Evolutionary conservation across 2,329 filamentous ascomycete genomes (phyloP).

Genomic region (Diaporthe aspalathi): DNA sequence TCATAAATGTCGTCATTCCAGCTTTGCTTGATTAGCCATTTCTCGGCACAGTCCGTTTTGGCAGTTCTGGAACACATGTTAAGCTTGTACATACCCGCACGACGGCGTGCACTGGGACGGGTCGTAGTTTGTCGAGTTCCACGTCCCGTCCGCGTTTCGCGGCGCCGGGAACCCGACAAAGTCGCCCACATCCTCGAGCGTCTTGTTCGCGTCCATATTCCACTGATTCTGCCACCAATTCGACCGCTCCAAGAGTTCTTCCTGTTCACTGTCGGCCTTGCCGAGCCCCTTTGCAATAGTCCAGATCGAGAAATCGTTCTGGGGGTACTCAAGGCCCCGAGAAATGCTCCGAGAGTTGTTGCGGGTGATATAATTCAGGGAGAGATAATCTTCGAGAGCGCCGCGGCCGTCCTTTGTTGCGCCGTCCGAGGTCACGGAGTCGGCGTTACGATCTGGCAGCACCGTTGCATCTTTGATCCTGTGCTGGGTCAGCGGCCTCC

Average conservation of each 20-base stretch:
- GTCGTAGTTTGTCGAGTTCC: conserved; percentile 30
- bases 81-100: conserved; percentile 4
- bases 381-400: conserved; percentile 64
- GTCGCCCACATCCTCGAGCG: conserved; percentile 3
- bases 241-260: conserved; percentile 6
- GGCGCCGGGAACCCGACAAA: conserved; percentile 28
- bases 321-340: conserved; percentile 62
- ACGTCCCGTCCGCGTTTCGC: conserved; percentile 26
- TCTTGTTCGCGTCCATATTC: conserved; percentile 19
- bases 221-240: conserved; percentile 35
- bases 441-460: conserved; percentile 57
- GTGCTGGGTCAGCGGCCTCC: not conserved
- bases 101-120: conserved; percentile 18
- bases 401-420: conserved; percentile 64
- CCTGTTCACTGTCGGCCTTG: conserved; percentile 1
- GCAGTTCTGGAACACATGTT: not conserved
- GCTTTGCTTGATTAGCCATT: not conserved
- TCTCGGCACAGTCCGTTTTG: not conserved
- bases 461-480: conserved; percentile 62
- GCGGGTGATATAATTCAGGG: conserved; percentile 62
- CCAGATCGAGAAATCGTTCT: conserved; percentile 65
- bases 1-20: conserved; percentile 35
- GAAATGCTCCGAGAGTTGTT: conserved; percentile 59
- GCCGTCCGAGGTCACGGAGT: conserved; percentile 57
- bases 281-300: conserved; percentile 54